Evolutionary conservation across 352 stramenopile species (phyloP), one percentile per base, ranked within the genome.

Genomic region (Pythium utonaiense): DNA sequence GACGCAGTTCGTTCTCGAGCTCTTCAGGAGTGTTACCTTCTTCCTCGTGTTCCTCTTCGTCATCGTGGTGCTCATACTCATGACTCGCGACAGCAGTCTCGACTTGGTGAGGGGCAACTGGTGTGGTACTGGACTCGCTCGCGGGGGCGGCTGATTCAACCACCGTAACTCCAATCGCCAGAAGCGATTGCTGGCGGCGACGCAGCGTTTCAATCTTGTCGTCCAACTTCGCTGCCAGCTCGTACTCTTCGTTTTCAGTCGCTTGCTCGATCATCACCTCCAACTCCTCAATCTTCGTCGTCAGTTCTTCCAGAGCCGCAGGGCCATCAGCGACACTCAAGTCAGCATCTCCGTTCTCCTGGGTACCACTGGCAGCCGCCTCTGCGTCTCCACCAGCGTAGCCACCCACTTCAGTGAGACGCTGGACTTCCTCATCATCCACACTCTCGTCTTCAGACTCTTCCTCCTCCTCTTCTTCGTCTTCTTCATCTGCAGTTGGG

Each of bases 201-300:
- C 88, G 86, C 34, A 89, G 67, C 0, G 33, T 45, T 54, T 92
- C 79, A 13, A 94, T 71, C 56, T 88, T 81, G 27, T 91, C 80
- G 49, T 94, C 85, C 45, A 94, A 60, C 30, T 70, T 85, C 13
- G 82, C 85, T 36, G 85, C 85, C 41, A 88, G 61, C 42, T 94
- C 85, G 54, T 94, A 92, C 2, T 94, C 74, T 60, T 94, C 85
- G 27, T 88, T 86, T 47, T 90, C 83, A 0, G 85, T 94, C 3
- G 85, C 85, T 25, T 78, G 66, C 40, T 94, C 80, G 33, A 94
- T 92, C 62, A 83, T 64, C 9, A 36, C 50, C 51, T 94, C 85
- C 1, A 94, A 67, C 34, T 88, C 69, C 6, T 65, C 66, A 16
- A 94, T 64, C 54, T 89, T 83, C 3, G 67, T 66, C 8, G 65